Base-by-base conservation (phyloP, 192 early-diverging fungal genomes). In the Coemansia sp. region DNA sequence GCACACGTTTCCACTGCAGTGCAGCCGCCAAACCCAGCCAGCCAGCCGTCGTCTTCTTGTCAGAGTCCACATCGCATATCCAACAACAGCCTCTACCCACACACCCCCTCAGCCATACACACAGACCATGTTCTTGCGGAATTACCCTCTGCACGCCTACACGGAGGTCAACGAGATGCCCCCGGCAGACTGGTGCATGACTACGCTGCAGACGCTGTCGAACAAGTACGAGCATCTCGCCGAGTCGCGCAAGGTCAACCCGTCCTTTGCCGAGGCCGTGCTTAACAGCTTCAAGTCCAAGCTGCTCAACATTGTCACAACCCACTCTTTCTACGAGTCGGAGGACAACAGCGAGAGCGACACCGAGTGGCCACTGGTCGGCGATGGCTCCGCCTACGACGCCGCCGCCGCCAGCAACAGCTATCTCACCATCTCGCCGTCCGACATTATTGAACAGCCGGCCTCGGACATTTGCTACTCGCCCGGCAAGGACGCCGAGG, bases 251-350 rank as follows among this genome's bases (percentile, higher is more conserved):
- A 76, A 76, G 54, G 67, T 68, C 45, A 68, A 76, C 51, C 72
- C 66, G 29, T 58, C 66, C 15, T 66, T 65, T 58, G 72, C 72
- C 34, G 72, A 76, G 46, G 72, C 72, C 15, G 67, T 76, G 13
- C 58, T 76, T 18, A 76, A 76, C 67, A 76, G 61, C 72, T 76
- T 76, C 61, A 76, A 76, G 67, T 60, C 61, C 49, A 76, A 76
- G 55, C 72, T 76, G 18, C 53, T 70, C 50, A 70, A 68, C 44
- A 20, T 61, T 4, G 56, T 70, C 14, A 61, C 61, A 26, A 35
- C 55, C 18, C 66, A 64, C 32, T 25, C 64, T 11, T 49, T 62
- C 43, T 69, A 68, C 58, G 72, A 68, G 40, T 54, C 67, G 5
- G 57, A 56, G 4, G 55, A 64, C 18, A 64, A 26, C 40, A 69